Evolutionary conservation across 1,284 basidiomycete species (phyloP).

Genomic region (Cryptococcus neoformans): DNA sequence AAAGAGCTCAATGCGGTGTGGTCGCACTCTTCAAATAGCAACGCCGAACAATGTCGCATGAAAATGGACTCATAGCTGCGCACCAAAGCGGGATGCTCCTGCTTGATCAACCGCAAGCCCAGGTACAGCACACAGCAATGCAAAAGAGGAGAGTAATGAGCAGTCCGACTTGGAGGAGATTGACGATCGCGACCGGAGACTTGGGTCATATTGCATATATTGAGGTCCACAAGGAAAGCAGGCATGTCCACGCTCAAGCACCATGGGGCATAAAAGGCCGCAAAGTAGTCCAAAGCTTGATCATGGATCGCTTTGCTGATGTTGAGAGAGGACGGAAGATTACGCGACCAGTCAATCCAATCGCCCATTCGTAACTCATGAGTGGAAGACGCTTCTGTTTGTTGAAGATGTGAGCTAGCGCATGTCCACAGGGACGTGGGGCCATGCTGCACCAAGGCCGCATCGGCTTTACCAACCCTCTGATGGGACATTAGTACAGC

Average conservation of each 20-base stretch:
- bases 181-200: neutral
- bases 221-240: constrained; percentile 9
- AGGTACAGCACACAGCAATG: constrained; percentile 6
- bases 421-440: constrained; percentile 17
- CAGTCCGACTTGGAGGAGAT: constrained; percentile 3
- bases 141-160: constrained; percentile 12
- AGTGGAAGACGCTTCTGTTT: neutral
- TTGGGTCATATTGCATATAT: constrained; percentile 3
- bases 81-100: constrained; percentile 4
- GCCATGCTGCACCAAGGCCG: constrained; percentile 12
- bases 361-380: constrained; percentile 4
- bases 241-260: constrained; percentile 18
- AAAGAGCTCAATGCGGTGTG: constrained; percentile 8
- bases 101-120: constrained; percentile 3
- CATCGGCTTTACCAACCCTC: no score
- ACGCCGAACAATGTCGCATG: constrained; percentile 3
- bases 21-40: constrained; percentile 8
- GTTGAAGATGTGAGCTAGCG: neutral
- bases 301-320: constrained; percentile 9
- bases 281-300: constrained; percentile 11
- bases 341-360: constrained; percentile 14
- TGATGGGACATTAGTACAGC: no score
- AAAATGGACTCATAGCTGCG: neutral
- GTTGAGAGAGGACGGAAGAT: constrained; percentile 5
- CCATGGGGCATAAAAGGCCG: constrained; percentile 19